Evolutionary conservation across 2,329 filamentous ascomycete genomes (phyloP), one percentile per base, ranked within the genome.

Genomic region (Colletotrichum camelliae): DNA sequence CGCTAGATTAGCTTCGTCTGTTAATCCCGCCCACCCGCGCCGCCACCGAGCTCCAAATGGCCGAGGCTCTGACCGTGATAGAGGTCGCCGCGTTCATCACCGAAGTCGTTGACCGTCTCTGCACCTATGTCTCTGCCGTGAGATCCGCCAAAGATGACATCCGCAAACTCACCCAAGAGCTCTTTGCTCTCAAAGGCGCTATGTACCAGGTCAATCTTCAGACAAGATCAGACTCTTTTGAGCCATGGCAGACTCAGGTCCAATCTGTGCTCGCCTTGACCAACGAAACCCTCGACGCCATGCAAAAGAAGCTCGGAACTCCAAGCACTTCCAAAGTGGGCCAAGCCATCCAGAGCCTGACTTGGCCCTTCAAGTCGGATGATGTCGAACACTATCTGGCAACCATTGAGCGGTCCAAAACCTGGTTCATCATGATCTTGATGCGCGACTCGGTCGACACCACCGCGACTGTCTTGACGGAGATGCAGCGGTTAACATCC

Each of bases 381-480:
- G 77, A 80, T 31, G 61, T 80, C 6, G 67, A 78, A 39, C 79
- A 79, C 21, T 78, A 79, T 21, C 64, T 81, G 31, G 67, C 66
- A 21, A 78, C 77, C 13, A 55, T 80, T 4, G 80, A 81, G 48
- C 70, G 79, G 24, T 75, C 79, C 57, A 80, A 81, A 70, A 78
- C 78, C 4, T 80, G 79, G 80, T 80, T 80, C 60, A 77, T 81
- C 52, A 79, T 81, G 79, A 72, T 79, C 2, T 70, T 81, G 15
- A 74, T 80, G 48, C 74, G 72, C 48, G 77, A 81, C 67, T 77
- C 75, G n/a, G 74, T 69, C 48, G 79, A 80, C 16, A 55, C 67
- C 18, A 80, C 77, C 1, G 21, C 70, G 7, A 68, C 70, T 8
- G 77, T 81, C 18, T 78, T 78, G 24, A 65, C 70, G 35, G 77